Evolutionary conservation across 331 rosid species (phyloP), one percentile per base, ranked within the genome.

Genomic region (Ulmus americana): DNA sequence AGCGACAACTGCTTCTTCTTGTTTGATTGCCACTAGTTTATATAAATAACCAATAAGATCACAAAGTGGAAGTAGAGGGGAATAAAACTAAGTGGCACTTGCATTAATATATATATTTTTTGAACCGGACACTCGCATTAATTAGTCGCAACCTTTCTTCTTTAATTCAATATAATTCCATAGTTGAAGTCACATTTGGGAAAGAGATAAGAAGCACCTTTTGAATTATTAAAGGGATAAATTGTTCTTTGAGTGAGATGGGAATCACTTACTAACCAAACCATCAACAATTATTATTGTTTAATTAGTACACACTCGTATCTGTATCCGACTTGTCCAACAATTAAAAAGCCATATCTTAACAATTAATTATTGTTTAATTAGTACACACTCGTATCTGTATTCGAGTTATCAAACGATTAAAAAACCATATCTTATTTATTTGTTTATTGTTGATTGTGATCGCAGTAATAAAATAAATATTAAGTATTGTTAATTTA

Each of bases 161-260:
- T 6, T 13, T 13, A 49, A 15, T 15, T 59, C 47, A 59, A 63
- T 47, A 46, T 28, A 50, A 50, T 65, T 39, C 59, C 18, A 14
- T 48, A 11, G 55, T 49, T 11, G 14, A 65, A 39, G 2, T 65
- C 70, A 41, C 48, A 55, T 15, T 51, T 65, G 49, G 14, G 50
- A 65, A 52, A 42, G 59, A 65, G 70, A 65, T 51, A 52, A 65
- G 50, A 40, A 50, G 57, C 55, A 46, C n/a, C 55, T 63, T 63
- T 63, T 43, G 38, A 48, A 47, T 46, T 47, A 38, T 28, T 38
- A 45, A 35, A 38, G 22, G 44, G 38, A 59, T 59, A 16, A 41
- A 60, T 49, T 22, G 44, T 48, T 63, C 42, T 8, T 28, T 39
- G 11, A 48, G 68, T 7, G 28, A 63, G 68, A 60, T 60, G 2